These are phyloP conservation scores for Ustilago loliicola DNA, from an alignment of 1,284 basidiomycete genomes.

Conservation along the genomic window DNA sequence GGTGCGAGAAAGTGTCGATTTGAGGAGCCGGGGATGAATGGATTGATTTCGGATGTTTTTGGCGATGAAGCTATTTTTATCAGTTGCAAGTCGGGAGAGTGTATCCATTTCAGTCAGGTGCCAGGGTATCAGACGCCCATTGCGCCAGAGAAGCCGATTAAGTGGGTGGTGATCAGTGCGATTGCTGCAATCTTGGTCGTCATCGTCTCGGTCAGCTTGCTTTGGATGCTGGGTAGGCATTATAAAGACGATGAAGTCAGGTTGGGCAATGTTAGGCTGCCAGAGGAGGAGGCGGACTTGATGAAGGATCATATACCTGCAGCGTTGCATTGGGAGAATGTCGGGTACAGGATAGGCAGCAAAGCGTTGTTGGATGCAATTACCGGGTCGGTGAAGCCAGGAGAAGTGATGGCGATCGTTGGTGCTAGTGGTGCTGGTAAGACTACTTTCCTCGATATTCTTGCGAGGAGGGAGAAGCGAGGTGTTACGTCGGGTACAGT, in stretches of 20 bases:
- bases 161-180: conserved; percentile 85
- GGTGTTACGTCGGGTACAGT: conserved; percentile 82
- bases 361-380: conserved; percentile 83
- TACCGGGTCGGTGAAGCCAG: conserved; percentile 90
- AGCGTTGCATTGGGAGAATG: conserved; percentile 85
- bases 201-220: conserved; percentile 73
- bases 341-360: conserved; percentile 77
- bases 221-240: conserved; percentile 60
- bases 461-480: conserved; percentile 88
- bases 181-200: conserved; percentile 78
- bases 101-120: conserved; percentile 91
- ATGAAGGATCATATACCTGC: conserved; percentile 95
- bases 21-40: conserved; percentile 95
- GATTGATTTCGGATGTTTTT: conserved; percentile 91
- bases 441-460: conserved; percentile 93
- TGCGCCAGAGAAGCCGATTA: conserved; percentile 46
- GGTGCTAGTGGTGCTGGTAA: conserved; percentile 98
- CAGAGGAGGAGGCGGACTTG: conserved; percentile 81
- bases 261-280: conserved; percentile 46
- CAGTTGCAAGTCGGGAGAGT: conserved; percentile 89
- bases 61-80: conserved; percentile 91
- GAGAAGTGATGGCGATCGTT: conserved; percentile 90
- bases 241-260: conserved; percentile 55
- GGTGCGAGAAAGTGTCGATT: conserved; percentile 79
- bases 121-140: conserved; percentile 76